phyloP scores from a whole-genome alignment of 495 filamentous ascomycete genomes.

The Penicillium malachiteum region DNA sequence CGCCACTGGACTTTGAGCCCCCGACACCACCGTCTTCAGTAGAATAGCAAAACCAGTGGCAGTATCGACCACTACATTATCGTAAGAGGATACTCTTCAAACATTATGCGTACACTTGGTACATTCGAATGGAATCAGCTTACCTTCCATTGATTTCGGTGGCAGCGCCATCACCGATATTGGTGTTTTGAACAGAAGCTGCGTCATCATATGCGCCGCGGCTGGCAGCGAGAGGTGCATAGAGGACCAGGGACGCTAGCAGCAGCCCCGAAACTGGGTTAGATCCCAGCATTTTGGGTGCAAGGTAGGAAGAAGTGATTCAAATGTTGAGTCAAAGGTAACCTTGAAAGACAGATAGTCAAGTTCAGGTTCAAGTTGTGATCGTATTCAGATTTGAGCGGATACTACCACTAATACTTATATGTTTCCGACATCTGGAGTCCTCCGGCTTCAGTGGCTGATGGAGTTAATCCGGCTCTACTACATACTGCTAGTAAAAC shows the following conservation, averaged over 20 bases:
- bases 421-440: no score
- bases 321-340: no score
- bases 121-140: no score
- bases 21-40: background rate
- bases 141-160: no score
- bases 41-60: background rate
- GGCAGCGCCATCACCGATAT: background rate
- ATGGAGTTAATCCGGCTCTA: no score
- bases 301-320: background rate
- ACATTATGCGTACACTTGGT: background rate
- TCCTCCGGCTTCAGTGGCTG: no score
- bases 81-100: background rate
- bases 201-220: background rate
- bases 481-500: no score
- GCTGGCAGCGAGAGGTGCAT: background rate
- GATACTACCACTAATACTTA: no score
- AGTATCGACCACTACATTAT: background rate
- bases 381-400: no score
- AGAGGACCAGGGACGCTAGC: background rate
- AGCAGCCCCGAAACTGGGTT: background rate
- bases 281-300: background rate
- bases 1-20: no score
- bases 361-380: no score
- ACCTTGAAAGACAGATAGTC: no score
- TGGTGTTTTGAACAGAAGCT: background rate